Base-by-base conservation (phyloP, 495 filamentous ascomycete genomes). In the Glonium stellatum region DNA sequence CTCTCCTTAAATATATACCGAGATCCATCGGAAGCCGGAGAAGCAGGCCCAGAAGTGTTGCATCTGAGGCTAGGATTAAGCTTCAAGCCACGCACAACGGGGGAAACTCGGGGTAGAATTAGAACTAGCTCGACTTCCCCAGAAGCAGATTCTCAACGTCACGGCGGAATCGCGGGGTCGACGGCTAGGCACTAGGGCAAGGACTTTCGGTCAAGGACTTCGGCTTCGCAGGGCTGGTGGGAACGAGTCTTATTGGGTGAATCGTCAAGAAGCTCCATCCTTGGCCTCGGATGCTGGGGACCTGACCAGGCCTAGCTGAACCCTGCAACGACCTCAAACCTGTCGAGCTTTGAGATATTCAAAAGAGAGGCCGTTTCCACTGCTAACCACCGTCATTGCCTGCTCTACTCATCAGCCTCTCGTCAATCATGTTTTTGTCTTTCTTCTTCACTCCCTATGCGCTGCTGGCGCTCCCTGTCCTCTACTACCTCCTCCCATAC, bases 401-500 rank as follows among this genome's bases (percentile, higher is more conserved):
- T 31, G 27, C 27, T 31, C 27, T 31, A 6, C 27, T 31, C 27
- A 6, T 31, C 27, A 6, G 6, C 27, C 6, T 31, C 27, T 2
- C 2, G 6, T 31, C 27, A 44, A 64, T 18, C 54, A 75, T 76
- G 71, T 65, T 83, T 31, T 55, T 81, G 57, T 72, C 77, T 51
- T 68, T 80, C 35, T 60, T 88, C 55, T 64, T 79, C 58, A 78
- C 78, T n/a, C 84, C 87, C 1, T 89, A 81, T 68, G 65, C 81
- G 35, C 75, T 79, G 23, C 66, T 82, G 11, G 73, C 80, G 21
- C 68, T 82, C 12, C 54, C 82, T 0, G 59, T 80, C 10, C 71
- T 80, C 54, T 92, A 82, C 74, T 93, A 83, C 65, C 23, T 90
- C 25, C 73, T 86, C 42, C 84, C 87, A 0, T 93, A 92, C 71